These are phyloP conservation scores for Rhynchospora breviuscula DNA, from an alignment of 176 grass and related monocot species.

Conservation along the genomic window DNA sequence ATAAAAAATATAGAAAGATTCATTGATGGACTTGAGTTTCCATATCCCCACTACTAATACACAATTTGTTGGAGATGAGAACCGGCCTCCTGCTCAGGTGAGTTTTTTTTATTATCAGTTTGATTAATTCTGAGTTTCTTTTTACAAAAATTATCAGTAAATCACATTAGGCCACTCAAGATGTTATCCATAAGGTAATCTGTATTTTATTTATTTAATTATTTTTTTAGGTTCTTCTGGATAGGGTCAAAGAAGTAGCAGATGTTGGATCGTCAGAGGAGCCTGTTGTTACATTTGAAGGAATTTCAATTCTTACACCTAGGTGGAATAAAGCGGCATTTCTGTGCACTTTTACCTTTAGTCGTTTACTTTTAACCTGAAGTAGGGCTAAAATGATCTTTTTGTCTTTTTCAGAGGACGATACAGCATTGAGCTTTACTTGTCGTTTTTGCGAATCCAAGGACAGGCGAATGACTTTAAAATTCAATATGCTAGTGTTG, in stretches of 20 bases:
- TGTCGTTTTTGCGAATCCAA: slow-evolving; percentile 81
- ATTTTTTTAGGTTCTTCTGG: slow-evolving; percentile 64
- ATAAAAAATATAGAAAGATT: slow-evolving; percentile 64
- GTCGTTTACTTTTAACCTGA: not conserved
- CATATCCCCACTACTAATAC: slow-evolving; percentile 77
- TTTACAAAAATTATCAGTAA: not conserved
- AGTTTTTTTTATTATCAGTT: slow-evolving; percentile 11
- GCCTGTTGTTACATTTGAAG: slow-evolving; percentile 82
- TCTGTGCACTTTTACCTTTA: not conserved
- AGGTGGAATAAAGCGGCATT: slow-evolving; percentile 40
- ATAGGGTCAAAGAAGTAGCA: slow-evolving; percentile 40
- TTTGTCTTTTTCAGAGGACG: slow-evolving; percentile 47
- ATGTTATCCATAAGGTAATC: not conserved
- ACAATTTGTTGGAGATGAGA: slow-evolving; percentile 72
- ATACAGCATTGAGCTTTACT: slow-evolving; percentile 82
- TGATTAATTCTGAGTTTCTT: not conserved
- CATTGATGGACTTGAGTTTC: slow-evolving; percentile 90
- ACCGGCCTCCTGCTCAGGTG: slow-evolving; percentile 73
- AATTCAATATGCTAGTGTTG: slow-evolving; percentile 92
- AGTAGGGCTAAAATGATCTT: slow-evolving; percentile 3
- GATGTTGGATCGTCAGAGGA: slow-evolving; percentile 80
- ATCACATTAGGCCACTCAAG: not conserved
- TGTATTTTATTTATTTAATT: slow-evolving; percentile 14
- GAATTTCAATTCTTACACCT: slow-evolving; percentile 93
- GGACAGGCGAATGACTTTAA: slow-evolving; percentile 99